These are phyloP conservation scores for Phytophthora tentaculata DNA, from an alignment of 352 stramenopile species.

Conservation along the genomic window DNA sequence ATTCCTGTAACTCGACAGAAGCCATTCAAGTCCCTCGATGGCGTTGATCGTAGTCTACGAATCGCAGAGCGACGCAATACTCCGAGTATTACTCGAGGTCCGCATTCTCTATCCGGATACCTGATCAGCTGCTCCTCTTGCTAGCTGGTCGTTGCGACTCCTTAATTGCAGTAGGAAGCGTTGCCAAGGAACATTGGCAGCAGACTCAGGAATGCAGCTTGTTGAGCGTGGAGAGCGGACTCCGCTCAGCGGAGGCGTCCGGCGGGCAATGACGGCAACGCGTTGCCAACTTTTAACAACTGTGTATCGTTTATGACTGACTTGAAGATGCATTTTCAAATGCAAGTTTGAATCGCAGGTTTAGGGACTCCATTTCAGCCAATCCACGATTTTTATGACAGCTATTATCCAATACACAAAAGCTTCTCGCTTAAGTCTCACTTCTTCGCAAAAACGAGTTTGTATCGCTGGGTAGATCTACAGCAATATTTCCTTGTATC, in stretches of 20 bases:
- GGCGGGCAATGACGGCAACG: constrained; percentile 14
- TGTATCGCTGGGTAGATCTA: constrained; percentile 17
- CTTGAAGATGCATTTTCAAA: constrained; percentile 20
- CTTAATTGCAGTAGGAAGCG: no score
- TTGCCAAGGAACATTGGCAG: no score
- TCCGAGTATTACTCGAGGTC: no score
- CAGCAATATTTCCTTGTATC: not conserved
- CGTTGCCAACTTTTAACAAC: constrained; percentile 28
- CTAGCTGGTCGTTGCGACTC: not conserved
- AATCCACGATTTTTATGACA: constrained; percentile 8
- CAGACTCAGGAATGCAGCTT: no score
- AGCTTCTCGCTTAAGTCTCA: constrained; percentile 10
- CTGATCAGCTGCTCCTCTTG: no score
- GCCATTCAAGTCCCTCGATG: not conserved
- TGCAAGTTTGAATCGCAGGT: constrained; percentile 18
- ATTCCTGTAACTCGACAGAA: not conserved
- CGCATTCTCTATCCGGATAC: no score
- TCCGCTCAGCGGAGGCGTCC: no score
- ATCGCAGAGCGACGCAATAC: not conserved
- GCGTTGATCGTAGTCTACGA: not conserved
- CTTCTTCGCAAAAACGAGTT: constrained; percentile 15
- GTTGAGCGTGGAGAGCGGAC: no score
- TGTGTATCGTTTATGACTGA: constrained; percentile 21
- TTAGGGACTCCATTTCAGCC: constrained; percentile 19
- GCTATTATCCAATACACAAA: constrained; percentile 22